Evolutionary conservation across 257 asterid genomes (phyloP).

Genomic region (Solanum clarkiae): DNA sequence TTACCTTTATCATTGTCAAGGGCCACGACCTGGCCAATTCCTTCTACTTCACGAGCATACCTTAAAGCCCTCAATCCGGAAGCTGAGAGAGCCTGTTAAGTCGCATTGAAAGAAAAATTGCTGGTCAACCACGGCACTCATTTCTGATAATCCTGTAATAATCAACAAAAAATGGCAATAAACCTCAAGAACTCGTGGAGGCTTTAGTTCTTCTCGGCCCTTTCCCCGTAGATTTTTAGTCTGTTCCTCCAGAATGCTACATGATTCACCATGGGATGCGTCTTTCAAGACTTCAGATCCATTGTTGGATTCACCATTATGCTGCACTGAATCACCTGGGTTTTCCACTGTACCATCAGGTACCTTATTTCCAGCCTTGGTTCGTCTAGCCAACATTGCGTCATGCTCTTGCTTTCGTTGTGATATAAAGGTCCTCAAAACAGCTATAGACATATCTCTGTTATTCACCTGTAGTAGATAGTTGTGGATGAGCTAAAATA

Average conservation of each 20-base stretch:
- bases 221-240: conserved; percentile 25
- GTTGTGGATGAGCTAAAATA: background rate
- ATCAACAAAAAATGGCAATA: conserved; percentile 1
- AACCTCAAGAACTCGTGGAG: conserved; percentile 86
- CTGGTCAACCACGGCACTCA: background rate
- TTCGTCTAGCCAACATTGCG: conserved; percentile 33
- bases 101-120: background rate
- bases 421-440: conserved; percentile 67
- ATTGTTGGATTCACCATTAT: conserved; percentile 31
- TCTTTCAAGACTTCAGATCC: conserved; percentile 31
- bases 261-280: conserved; percentile 22
- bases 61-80: conserved; percentile 94
- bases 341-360: conserved; percentile 15
- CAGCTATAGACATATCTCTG: conserved; percentile 94
- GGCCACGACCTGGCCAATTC: conserved; percentile 89
- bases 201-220: conserved; percentile 42
- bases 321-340: conserved; percentile 9
- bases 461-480: conserved; percentile 61
- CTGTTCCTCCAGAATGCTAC: conserved; percentile 23
- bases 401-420: conserved; percentile 68
- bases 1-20: conserved; percentile 83
- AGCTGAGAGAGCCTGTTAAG: conserved; percentile 78
- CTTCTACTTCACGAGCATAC: conserved; percentile 92
- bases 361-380: conserved; percentile 25
- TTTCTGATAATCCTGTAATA: background rate